Base-by-base conservation (phyloP, 148 eudicot species). In the Vaccinium vitisidaea region DNA sequence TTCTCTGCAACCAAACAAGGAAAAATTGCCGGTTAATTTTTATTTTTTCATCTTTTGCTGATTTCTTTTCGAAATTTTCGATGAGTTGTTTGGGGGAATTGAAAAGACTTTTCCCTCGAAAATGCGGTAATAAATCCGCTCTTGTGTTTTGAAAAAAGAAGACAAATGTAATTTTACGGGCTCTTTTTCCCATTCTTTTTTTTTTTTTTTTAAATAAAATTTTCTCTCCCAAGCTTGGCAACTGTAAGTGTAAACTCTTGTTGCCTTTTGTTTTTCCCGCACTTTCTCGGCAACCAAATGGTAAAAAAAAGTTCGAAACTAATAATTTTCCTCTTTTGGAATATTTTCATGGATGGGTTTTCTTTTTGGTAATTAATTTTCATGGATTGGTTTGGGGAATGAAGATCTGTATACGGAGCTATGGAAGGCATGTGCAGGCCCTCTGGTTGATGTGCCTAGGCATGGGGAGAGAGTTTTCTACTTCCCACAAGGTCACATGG, bases 361-460 rank as follows among this genome's bases (percentile, higher is more conserved):
- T 39, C 43, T 39, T 39, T 39, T 39, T 39, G 43, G 43, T 39
- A 39, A 39, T 39, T 39, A 39, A 59, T 4, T 58, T 80, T 46
- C 19, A 25, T 79, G 48, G 30, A n/a, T 70, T 84, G 92, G 92
- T 36, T 78, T 69, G 73, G 83, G 86, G 18, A 83, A 54, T 18
- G 86, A 87, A 55, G 92, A 85, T 78, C 84, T 96, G 93, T 92
- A 94, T 84, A 88, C 32, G 75, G 98, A 94, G 89, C 93, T 96
- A 82, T 96, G 98, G 98, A 94, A 88, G 89, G 96, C 97, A 80
- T 96, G 98, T 90, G 98, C 98, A 50, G 98, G 98, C 30, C 94
- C 95, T 53, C 82, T 94, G 86, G 97, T 96, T 80, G 94, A 93
- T 73, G 89, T 94, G 87, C 98, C 98, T 61, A 88, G 88, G 53